These are phyloP conservation scores for Mariannaea elegans DNA, from an alignment of 2,329 filamentous ascomycete species.

Conservation along the genomic window DNA sequence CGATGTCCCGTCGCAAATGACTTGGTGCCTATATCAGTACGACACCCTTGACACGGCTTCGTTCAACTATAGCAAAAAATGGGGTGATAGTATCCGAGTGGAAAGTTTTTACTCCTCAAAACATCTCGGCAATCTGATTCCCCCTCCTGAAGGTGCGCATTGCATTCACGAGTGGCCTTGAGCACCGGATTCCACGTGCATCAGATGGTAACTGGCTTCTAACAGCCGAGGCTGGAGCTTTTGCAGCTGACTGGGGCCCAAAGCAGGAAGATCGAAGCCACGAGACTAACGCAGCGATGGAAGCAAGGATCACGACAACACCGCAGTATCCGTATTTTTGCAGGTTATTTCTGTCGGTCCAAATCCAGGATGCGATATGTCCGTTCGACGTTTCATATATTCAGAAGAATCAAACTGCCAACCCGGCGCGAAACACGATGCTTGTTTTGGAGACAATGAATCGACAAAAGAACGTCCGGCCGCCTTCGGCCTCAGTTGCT, in stretches of 20 bases:
- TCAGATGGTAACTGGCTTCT: not conserved
- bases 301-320: not conserved
- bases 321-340: not conserved
- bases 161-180: not conserved
- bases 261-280: not conserved
- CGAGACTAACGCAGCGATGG: not conserved
- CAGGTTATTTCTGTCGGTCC: not conserved
- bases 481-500: no score
- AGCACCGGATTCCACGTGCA: not conserved
- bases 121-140: not conserved
- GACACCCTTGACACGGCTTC: not conserved
- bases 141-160: not conserved
- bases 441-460: not conserved
- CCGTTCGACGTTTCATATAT: not conserved
- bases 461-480: not conserved
- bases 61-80: not conserved
- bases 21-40: not conserved
- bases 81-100: not conserved
- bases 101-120: not conserved
- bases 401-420: constrained; percentile 4
- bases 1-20: not conserved
- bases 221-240: not conserved
- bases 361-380: not conserved
- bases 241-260: not conserved
- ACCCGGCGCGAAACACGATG: not conserved